A percentile compares a stretch with the other conserved stretches of the same genome.
Evolutionary conservation across 2,329 filamentous ascomycete species (phyloP).

Genomic region (Lizonia empirigonia): DNA sequence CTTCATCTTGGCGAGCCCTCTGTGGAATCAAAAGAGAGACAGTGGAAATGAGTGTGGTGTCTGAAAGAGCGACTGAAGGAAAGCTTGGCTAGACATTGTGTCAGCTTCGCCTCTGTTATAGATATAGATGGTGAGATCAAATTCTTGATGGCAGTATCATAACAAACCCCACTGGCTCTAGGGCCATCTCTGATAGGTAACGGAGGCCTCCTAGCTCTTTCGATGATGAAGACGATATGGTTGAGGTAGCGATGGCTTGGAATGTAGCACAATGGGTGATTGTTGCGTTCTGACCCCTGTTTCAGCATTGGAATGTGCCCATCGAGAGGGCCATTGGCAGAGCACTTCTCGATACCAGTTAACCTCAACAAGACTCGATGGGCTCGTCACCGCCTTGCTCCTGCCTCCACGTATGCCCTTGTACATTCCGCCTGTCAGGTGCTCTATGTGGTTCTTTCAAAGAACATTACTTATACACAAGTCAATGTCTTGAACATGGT

Average conservation of each 20-base stretch:
- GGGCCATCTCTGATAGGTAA: not conserved
- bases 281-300: slow-evolving; percentile 9
- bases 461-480: not conserved
- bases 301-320: slow-evolving; percentile 10
- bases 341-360: not conserved
- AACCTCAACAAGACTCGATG: not conserved
- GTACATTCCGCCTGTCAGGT: slow-evolving; percentile 10
- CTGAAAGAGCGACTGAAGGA: slow-evolving; percentile 18
- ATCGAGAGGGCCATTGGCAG: not conserved
- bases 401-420: not conserved
- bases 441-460: slow-evolving; percentile 5
- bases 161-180: slow-evolving; percentile 9
- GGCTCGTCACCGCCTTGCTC: slow-evolving; percentile 5
- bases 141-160: slow-evolving; percentile 17
- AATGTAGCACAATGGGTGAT: slow-evolving; percentile 11
- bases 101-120: slow-evolving; percentile 8
- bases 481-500: not conserved
- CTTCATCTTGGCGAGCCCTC: slow-evolving; percentile 15
- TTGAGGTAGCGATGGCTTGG: slow-evolving; percentile 5
- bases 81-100: slow-evolving; percentile 20
- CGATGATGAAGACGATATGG: not conserved
- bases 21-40: slow-evolving; percentile 6
- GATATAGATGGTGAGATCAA: slow-evolving; percentile 10
- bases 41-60: slow-evolving; percentile 15
- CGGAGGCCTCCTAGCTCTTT: slow-evolving; percentile 1